Conservation (phyloP, 768 basidiomycete species). For the Trametes cinnabarina region DNA sequence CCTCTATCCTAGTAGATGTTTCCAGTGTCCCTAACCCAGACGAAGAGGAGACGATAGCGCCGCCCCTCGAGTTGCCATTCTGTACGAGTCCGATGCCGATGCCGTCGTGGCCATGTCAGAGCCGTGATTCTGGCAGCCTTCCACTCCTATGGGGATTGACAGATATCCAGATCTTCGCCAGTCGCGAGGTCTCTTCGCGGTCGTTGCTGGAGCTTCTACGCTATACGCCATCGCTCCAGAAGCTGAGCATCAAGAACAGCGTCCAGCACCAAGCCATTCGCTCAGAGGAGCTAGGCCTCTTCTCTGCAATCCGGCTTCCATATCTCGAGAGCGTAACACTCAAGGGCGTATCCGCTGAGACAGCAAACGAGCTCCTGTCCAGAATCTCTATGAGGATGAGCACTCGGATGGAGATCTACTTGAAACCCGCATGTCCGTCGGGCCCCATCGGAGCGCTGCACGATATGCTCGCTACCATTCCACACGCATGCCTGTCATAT, state of each 20-base stretch:
- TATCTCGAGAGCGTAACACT: background rate
- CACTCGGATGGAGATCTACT: background rate
- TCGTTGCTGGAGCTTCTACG: background rate
- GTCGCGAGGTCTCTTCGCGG: background rate
- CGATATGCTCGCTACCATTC: background rate
- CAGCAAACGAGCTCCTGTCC: background rate
- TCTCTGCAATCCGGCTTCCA: background rate
- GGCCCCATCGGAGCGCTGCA: background rate
- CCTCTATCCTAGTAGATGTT: background rate
- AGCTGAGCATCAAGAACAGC: background rate
- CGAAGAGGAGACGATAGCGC: background rate
- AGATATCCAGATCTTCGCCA: background rate
- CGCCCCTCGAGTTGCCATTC: background rate
- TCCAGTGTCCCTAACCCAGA: background rate
- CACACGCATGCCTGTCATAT: background rate
- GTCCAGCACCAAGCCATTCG: background rate
- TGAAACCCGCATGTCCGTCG: background rate
- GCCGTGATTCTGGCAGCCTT: too few relatives aligned
- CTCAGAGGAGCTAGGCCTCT: background rate
- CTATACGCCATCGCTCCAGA: background rate
- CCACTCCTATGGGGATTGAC: background rate
- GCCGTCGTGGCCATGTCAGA: too few relatives aligned
- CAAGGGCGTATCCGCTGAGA: background rate
- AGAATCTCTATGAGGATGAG: background rate
- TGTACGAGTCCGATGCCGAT: background rate